Evolutionary conservation across 2,329 filamentous ascomycete genomes (phyloP).

Genomic region (Trematosphaeria pertusa): DNA sequence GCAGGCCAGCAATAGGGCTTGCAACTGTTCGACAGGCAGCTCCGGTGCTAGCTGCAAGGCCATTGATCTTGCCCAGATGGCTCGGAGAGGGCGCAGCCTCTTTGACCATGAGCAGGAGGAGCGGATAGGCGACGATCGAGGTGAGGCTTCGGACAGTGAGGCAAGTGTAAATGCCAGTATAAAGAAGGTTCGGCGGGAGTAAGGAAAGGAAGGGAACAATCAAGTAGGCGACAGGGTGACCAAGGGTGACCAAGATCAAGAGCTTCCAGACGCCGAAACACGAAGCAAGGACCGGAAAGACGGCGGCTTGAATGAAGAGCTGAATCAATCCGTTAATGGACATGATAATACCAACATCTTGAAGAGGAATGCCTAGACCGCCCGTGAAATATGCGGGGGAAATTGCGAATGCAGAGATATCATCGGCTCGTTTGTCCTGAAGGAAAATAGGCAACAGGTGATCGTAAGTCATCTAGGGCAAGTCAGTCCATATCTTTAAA

Average conservation of each 20-base stretch:
- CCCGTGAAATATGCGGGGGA: constrained; percentile 55
- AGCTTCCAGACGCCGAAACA: constrained; percentile 71
- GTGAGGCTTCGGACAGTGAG: constrained; percentile 71
- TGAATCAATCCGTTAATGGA: constrained; percentile 74
- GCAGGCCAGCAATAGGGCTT: constrained; percentile 70
- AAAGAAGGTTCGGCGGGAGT: constrained; percentile 61
- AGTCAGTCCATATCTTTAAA: no score
- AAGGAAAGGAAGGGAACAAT: constrained; percentile 72
- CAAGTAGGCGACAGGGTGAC: constrained; percentile 73
- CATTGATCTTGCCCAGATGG: constrained; percentile 74
- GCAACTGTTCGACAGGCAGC: constrained; percentile 74
- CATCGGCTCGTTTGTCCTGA: constrained; percentile 70
- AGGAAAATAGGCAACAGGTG: constrained; percentile 92
- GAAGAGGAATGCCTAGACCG: constrained; percentile 70
- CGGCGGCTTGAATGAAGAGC: constrained; percentile 73
- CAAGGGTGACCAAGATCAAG: constrained; percentile 68
- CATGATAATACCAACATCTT: constrained; percentile 72
- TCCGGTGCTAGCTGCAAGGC: constrained; percentile 74
- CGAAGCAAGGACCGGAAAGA: constrained; percentile 71
- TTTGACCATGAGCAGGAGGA: constrained; percentile 75
- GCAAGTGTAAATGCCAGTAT: constrained; percentile 70
- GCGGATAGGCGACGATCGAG: constrained; percentile 72
- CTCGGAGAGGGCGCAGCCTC: constrained; percentile 70
- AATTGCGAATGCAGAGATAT: constrained; percentile 38
- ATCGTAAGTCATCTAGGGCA: constrained; percentile 87